Base-by-base conservation (phyloP, 2,329 filamentous ascomycete species). In the Hypoxylon sp. region DNA sequence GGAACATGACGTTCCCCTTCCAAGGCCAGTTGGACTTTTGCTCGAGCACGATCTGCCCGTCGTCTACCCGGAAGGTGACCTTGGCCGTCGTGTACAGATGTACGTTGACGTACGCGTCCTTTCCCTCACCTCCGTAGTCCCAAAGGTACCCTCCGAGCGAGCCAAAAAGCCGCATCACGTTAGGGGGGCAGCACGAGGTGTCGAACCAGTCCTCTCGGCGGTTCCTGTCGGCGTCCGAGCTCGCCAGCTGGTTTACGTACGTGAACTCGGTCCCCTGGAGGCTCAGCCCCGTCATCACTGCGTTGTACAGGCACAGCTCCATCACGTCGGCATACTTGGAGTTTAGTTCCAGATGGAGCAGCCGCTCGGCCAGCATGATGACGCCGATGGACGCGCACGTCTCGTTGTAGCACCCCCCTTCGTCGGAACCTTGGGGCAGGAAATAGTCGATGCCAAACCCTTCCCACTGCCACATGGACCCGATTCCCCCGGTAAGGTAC, bases 401-500 rank as follows among this genome's bases (percentile, higher is more conserved):
- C 69, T 87, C 84, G 1, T 82, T 78, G 68, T 87, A 87, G 64
- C 84, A 87, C 2, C 84, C 85, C 3, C 84, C 84, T 58, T 86
- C 84, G 56, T 86, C 84, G 0, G 81, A 82, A 1, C 79, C 76
- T 37, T 85, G 82, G 1, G 83, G 83, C 4, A 87, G 73, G 67
- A 84, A 84, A 65, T 86, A 85, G 58, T 84, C 79, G 35, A 79
- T 75, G 0, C 83, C 83, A 65, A 88, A 87, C 3, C 85, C 83
- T 69, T 87, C 81, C 81, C 81, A 85, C 66, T 86, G 81, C 62
- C 80, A 76, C 35, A 84, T 78, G 1, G 77, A 80, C 1, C 85
- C 85, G 46, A 88, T 81, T 0, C 84, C 84, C 1, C 85, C 85
- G 0, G 85, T 88, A 13, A 86, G 67, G 55, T 85, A 88, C 80